phyloP scores from a whole-genome alignment of 2,329 filamentous ascomycete species.

The Clarireedia homoeocarpa region DNA sequence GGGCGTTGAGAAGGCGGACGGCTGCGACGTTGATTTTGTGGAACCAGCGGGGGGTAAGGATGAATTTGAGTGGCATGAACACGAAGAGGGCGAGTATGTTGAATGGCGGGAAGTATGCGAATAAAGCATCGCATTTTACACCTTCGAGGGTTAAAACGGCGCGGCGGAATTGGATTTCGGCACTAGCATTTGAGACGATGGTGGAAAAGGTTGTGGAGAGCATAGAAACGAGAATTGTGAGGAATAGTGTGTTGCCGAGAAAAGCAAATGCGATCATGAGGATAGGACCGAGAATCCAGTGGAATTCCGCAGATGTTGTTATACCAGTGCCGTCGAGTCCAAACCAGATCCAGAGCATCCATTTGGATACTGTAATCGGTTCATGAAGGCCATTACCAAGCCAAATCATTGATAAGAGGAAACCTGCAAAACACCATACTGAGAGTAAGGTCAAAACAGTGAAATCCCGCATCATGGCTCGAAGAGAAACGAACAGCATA shows the following conservation, averaged over 20 bases:
- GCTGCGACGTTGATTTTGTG: slow-evolving; percentile 80
- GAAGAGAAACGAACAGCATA: slow-evolving; percentile 70
- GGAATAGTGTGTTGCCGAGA: slow-evolving; percentile 76
- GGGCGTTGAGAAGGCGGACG: slow-evolving; percentile 67
- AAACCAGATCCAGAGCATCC: slow-evolving; percentile 94
- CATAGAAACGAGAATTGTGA: slow-evolving; percentile 86
- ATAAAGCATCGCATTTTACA: slow-evolving; percentile 75
- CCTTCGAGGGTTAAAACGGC: slow-evolving; percentile 79
- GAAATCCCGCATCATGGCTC: slow-evolving; percentile 83
- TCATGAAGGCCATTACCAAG: slow-evolving; percentile 57
- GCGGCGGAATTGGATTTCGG: slow-evolving; percentile 77
- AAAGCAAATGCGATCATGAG: slow-evolving; percentile 82
- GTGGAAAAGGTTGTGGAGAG: slow-evolving; percentile 76
- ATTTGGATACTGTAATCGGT: slow-evolving; percentile 68
- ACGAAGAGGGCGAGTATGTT: slow-evolving; percentile 71
- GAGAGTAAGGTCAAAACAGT: slow-evolving; percentile 68
- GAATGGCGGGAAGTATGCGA: slow-evolving; percentile 58
- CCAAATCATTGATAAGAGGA: slow-evolving; percentile 73
- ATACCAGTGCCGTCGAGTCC: slow-evolving; percentile 60
- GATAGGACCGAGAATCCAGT: slow-evolving; percentile 69
- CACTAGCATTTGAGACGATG: slow-evolving; percentile 66
- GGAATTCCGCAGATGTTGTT: slow-evolving; percentile 56
- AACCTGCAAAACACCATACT: slow-evolving; percentile 77
- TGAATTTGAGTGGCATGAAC: slow-evolving; percentile 67
- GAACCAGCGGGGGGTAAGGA: slow-evolving; percentile 78